These are phyloP conservation scores for Cynara cardunculus DNA, from an alignment of 129 eudicot genomes.

Conservation along the genomic window DNA sequence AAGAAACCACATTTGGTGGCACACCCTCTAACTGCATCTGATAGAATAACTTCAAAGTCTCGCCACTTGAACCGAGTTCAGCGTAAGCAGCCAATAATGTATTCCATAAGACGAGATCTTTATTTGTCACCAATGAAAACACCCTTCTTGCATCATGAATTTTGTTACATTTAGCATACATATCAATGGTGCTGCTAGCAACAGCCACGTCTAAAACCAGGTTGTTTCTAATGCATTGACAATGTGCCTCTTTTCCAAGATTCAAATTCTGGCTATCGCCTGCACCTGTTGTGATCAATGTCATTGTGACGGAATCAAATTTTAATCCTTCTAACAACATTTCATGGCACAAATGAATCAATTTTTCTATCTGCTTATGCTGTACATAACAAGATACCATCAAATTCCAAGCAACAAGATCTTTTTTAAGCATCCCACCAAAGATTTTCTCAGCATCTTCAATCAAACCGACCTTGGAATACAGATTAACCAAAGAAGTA, in stretches of 20 bases:
- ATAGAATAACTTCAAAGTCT: conserved; percentile 56
- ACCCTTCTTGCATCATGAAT: conserved; percentile 37
- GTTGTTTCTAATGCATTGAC: conserved; percentile 48
- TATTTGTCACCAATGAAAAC: conserved; percentile 30
- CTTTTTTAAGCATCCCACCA: conserved; percentile 53
- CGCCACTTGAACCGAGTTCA: conserved; percentile 59
- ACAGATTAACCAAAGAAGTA: conserved; percentile 54
- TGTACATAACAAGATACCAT: conserved; percentile 62
- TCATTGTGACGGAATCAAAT: conserved; percentile 62
- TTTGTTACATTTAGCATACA: conserved; percentile 67
- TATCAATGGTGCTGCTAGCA: conserved; percentile 45
- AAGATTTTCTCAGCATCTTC: conserved; percentile 59
- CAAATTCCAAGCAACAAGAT: conserved; percentile 68
- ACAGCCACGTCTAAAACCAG: conserved; percentile 38
- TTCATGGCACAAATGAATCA: conserved; percentile 28
- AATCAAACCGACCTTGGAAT: conserved; percentile 51
- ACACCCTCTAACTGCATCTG: conserved; percentile 58
- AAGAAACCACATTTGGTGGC: conserved; percentile 58
- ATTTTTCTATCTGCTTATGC: conserved; percentile 21
- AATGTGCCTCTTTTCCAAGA: conserved; percentile 57
- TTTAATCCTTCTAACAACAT: conserved; percentile 48
- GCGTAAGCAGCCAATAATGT: conserved; percentile 56
- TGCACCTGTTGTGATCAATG: conserved; percentile 44
- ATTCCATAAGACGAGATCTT: conserved; percentile 70
- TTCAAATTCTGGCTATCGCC: conserved; percentile 35